Evolutionary conservation across 164 flowering plant species (phyloP), one percentile per base, ranked within the genome.

Genomic region (Euptelea pleiosperma): DNA sequence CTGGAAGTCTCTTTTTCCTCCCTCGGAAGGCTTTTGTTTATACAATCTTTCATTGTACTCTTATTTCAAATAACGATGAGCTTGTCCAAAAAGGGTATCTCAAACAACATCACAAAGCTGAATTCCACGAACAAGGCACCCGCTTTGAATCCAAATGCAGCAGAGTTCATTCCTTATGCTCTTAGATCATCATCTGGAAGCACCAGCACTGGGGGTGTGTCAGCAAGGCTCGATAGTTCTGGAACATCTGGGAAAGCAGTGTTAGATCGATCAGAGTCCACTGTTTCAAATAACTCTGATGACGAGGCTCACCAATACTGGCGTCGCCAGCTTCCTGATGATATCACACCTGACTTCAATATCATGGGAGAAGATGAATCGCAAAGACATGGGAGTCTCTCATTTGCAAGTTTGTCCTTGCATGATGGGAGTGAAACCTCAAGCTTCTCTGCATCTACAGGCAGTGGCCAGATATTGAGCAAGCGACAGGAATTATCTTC

Each of bases 281-380:
- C 92, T 45, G 65, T 77, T 62, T 90, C 96, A 12, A 80, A 76
- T 55, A 78, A 74, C 50, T 92, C 97, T 19, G 97, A 94, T 76
- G 97, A 94, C 8, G 97, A 94, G 67, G 96, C 83, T 40, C 96
- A 74, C 31, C 91, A 84, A 37, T 94, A 68, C 56, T 90, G 97
- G 99, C 75, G 81, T 41, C 73, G 62, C 61, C 95, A 91, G 73
- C 87, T 94, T 52, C 99, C 95, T 33, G 99, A 94, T 77, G 99
- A 94, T 64, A 91, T 94, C 56, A 94, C 91, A 29, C 99, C 97
- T 6, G 99, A 94, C 57, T 94, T 94, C 63, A 84, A 89, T 65
- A 73, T 79, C 31, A 69, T 73, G 77, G 81, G 77, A 50, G 88
- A 67, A 41, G 91, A 87, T 57, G 91, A 85, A 37, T 62, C 81